Evolutionary conservation across 2,329 filamentous ascomycete genomes (phyloP).

Genomic region (Penicillium griseofulvum): DNA sequence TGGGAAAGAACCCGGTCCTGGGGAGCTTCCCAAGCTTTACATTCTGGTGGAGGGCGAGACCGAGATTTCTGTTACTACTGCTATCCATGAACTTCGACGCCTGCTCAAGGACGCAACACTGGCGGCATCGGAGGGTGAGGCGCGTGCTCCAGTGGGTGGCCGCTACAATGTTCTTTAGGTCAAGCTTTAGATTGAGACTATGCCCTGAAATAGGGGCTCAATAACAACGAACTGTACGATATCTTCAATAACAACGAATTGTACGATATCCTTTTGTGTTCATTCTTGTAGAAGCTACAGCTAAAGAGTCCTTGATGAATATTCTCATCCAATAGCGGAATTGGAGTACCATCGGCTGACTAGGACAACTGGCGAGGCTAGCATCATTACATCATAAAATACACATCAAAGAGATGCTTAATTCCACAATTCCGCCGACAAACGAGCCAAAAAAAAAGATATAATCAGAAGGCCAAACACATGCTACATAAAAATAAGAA

Average conservation of each 20-base stretch:
- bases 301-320: neutral
- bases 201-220: neutral
- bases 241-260: slow-evolving; percentile 1
- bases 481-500: neutral
- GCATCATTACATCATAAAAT: neutral
- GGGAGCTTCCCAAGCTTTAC: slow-evolving; percentile 87
- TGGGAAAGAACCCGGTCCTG: slow-evolving; percentile 74
- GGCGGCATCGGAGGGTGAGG: slow-evolving; percentile 83
- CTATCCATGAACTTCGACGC: slow-evolving; percentile 84
- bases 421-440: neutral
- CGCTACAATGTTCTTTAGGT: slow-evolving; percentile 78
- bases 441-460: neutral
- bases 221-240: slow-evolving; percentile 8
- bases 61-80: slow-evolving; percentile 84
- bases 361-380: neutral
- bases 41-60: slow-evolving; percentile 98
- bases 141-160: slow-evolving; percentile 71
- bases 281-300: neutral
- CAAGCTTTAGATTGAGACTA: slow-evolving; percentile 55
- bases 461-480: no score
- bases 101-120: slow-evolving; percentile 87
- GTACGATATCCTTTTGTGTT: slow-evolving; percentile 6
- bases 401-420: neutral
- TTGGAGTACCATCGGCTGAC: neutral
- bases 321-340: neutral